Evolutionary conservation across 352 stramenopile species (phyloP), one percentile per base, ranked within the genome.

Genomic region (Phytophthora sp.): DNA sequence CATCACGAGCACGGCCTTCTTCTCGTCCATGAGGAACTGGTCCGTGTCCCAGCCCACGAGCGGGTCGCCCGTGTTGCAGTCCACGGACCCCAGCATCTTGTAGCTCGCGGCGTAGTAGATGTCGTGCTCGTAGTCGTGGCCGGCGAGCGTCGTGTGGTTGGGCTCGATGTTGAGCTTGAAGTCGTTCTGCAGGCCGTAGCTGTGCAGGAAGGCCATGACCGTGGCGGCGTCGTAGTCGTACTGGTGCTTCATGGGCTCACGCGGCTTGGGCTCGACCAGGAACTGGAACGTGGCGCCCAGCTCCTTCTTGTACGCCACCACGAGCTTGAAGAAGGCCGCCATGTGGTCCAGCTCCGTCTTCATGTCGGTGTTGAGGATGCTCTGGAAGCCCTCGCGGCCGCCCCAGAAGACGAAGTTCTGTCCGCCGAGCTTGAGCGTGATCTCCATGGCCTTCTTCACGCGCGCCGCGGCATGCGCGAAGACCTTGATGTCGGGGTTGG

Each of bases 151-250:
- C 39, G 84, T 94, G 75, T 97, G 89, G 62, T 96, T 96, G 18
- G 87, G 84, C 70, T 95, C 87, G 55, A 96, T 92, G 71, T 96
- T 95, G 41, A 97, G 66, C 66, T 94, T 92, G 68, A 96, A 96
- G 52, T 97, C 69, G 27, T 89, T 70, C 21, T 89, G 66, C 17
- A 97, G 69, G 5, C 72, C 78, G 63, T 97, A 91, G 42, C 57
- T 72, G 53, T 87, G 70, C 32, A 97, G 70, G 66, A 97, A 97
- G n/a, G 82, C 76, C 30, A 96, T 88, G 27, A 88, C 76, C 3
- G 87, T 95, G 23, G 89, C 82, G 7, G 87, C 86, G 54, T 96
- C 87, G 63, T 94, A 95, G 75, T 96, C 87, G 76, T 96, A 97
- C 72, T 96, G 86, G 68, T 96, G 89, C 70, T 95, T 95, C 58